These are phyloP conservation scores for Betula pendula DNA, from an alignment of 306 rosid genomes.

Conservation along the genomic window DNA sequence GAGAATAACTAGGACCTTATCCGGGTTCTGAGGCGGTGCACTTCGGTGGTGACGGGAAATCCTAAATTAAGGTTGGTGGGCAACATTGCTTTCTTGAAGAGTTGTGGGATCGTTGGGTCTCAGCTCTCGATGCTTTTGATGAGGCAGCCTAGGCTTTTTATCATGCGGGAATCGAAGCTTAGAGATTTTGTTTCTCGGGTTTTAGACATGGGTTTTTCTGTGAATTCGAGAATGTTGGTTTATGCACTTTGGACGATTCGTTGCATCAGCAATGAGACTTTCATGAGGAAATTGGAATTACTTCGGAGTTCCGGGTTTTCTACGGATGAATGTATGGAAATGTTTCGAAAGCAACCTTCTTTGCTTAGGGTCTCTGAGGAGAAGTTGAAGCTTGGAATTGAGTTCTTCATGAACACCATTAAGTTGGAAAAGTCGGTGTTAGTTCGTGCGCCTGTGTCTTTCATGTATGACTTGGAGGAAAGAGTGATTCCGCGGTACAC, in stretches of 20 bases:
- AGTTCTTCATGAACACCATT: conserved; percentile 44
- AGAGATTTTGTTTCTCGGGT: conserved; percentile 38
- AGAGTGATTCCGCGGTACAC: conserved; percentile 53
- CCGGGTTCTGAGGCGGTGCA: conserved; percentile 28
- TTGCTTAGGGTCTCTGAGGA: conserved; percentile 44
- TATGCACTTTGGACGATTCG: conserved; percentile 40
- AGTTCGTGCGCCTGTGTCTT: conserved; percentile 31
- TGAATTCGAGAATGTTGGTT: conserved; percentile 46
- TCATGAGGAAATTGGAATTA: conserved; percentile 40
- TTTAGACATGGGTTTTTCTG: conserved; percentile 42
- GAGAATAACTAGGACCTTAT: conserved; percentile 27
- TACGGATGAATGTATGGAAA: conserved; percentile 40
- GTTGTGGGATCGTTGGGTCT: conserved; percentile 50
- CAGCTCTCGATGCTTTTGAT: conserved; percentile 48
- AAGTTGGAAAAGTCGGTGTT: conserved; percentile 40
- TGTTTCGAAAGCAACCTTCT: conserved; percentile 46
- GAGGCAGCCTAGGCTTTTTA: conserved; percentile 37
- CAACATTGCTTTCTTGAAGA: conserved; percentile 42
- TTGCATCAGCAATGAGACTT: conserved; percentile 35
- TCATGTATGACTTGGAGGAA: conserved; percentile 48
- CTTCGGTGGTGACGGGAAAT: conserved; percentile 18
- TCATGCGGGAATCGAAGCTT: conserved; percentile 24
- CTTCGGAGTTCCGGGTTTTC: conserved; percentile 49
- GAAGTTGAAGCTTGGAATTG: conserved; percentile 47
- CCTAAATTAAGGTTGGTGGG: conserved; percentile 18